These are phyloP conservation scores for Acacia concinna DNA, from an alignment of 331 rosid species.

Conservation along the genomic window DNA sequence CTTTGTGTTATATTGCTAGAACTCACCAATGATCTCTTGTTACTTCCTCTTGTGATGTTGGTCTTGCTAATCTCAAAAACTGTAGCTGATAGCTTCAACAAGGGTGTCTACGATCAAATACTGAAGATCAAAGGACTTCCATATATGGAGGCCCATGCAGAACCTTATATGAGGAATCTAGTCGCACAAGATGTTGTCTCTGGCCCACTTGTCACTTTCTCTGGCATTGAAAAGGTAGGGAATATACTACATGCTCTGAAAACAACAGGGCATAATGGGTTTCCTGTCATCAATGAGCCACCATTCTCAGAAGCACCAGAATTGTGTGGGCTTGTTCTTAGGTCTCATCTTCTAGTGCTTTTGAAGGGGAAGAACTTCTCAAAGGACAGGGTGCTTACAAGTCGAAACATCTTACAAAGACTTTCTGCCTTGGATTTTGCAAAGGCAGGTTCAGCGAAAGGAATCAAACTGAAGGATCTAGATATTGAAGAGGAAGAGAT, in stretches of 20 bases:
- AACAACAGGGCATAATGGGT: conserved; percentile 72
- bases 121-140: conserved; percentile 80
- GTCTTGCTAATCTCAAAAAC: conserved; percentile 69
- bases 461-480: conserved; percentile 63
- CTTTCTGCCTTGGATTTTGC: conserved; percentile 66
- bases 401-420: conserved; percentile 35
- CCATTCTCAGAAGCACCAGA: conserved; percentile 68
- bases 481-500: conserved; percentile 68
- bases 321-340: conserved; percentile 79
- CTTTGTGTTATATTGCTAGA: conserved; percentile 78
- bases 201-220: conserved; percentile 69
- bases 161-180: conserved; percentile 77
- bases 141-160: conserved; percentile 88
- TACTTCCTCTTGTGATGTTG: conserved; percentile 88
- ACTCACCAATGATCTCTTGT: conserved; percentile 76
- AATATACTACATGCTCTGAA: conserved; percentile 51
- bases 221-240: conserved; percentile 69
- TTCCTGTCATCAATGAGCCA: conserved; percentile 87
- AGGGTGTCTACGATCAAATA: conserved; percentile 87
- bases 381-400: conserved; percentile 34
- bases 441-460: conserved; percentile 81
- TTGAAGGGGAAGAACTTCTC: conserved; percentile 65
- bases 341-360: conserved; percentile 80
- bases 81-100: conserved; percentile 81
- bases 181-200: conserved; percentile 72